Conservation (phyloP, 2,329 filamentous ascomycete genomes). For the Venturia aucupariae region DNA sequence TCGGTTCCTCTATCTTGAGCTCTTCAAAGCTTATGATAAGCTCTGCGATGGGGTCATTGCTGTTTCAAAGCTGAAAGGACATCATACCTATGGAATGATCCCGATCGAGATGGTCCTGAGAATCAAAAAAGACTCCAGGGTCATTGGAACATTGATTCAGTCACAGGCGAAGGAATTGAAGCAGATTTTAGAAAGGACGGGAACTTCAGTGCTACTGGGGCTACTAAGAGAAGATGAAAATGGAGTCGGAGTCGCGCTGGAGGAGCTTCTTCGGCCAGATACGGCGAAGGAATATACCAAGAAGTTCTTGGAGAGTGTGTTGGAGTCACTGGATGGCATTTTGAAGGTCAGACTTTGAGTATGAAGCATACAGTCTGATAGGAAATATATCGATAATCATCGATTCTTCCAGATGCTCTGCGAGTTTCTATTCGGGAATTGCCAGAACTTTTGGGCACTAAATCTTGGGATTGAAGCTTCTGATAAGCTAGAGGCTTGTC, state of each 20-base stretch:
- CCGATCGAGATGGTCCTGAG: constrained; percentile 6
- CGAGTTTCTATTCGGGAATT: neutral
- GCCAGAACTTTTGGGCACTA: neutral
- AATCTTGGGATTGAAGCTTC: neutral
- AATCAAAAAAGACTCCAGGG: constrained; percentile 4
- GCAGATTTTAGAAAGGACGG: constrained; percentile 19
- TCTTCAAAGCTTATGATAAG: neutral
- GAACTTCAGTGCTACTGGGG: constrained; percentile 21
- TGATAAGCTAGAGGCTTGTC: too few relatives aligned
- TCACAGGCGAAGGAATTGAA: constrained; percentile 15
- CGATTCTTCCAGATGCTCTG: neutral
- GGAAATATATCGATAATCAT: neutral
- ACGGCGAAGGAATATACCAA: constrained; percentile 22
- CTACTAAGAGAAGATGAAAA: neutral
- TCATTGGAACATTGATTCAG: constrained; percentile 9
- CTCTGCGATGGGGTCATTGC: neutral
- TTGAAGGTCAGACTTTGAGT: constrained; percentile 22
- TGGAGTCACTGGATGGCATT: constrained; percentile 25
- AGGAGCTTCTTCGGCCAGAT: constrained; percentile 19
- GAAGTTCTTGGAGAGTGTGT: constrained; percentile 25
- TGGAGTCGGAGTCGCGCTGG: constrained; percentile 21
- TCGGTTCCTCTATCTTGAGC: constrained; percentile 12
- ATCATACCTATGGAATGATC: constrained; percentile 9
- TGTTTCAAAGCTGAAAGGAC: constrained; percentile 12
- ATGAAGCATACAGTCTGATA: too few relatives aligned